phyloP scores from a whole-genome alignment of 164 flowering plant species.

The Vitis labrusca region DNA sequence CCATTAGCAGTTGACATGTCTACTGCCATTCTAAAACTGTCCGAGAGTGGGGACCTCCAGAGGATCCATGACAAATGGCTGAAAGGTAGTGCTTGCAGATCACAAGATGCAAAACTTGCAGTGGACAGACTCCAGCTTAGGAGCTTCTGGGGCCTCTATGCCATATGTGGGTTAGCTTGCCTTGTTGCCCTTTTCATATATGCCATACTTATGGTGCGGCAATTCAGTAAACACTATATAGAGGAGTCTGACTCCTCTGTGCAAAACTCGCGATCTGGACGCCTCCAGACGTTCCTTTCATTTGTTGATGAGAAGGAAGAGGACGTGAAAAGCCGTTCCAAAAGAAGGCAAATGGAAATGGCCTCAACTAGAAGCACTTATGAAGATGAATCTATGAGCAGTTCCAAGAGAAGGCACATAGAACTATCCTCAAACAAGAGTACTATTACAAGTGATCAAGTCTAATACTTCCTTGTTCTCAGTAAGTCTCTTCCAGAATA shows the following conservation, averaged over 20 bases:
- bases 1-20: constrained; percentile 63
- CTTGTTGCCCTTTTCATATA: constrained; percentile 46
- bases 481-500: too few species aligned
- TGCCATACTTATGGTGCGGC: constrained; percentile 26
- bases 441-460: background rate
- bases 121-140: constrained; percentile 43
- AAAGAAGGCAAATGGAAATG: constrained; percentile 26
- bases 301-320: constrained; percentile 53
- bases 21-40: constrained; percentile 55
- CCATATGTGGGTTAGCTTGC: constrained; percentile 50
- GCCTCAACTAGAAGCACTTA: constrained; percentile 14
- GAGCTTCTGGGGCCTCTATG: constrained; percentile 61
- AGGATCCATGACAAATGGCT: constrained; percentile 75
- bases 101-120: constrained; percentile 34
- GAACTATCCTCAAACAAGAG: constrained; percentile 11
- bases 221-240: constrained; percentile 25
- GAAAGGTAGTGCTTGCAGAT: constrained; percentile 45
- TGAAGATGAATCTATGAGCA: constrained; percentile 13
- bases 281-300: constrained; percentile 44
- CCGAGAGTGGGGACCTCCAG: constrained; percentile 63
- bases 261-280: constrained; percentile 24
- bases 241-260: constrained; percentile 20
- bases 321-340: constrained; percentile 19
- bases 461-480: background rate
- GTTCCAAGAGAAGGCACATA: constrained; percentile 7